Percentiles rank a stretch among this genome's conserved stretches.
Conservation (phyloP, 192 early-diverging fungal species). For the Linnemannia hyalina region DNA sequence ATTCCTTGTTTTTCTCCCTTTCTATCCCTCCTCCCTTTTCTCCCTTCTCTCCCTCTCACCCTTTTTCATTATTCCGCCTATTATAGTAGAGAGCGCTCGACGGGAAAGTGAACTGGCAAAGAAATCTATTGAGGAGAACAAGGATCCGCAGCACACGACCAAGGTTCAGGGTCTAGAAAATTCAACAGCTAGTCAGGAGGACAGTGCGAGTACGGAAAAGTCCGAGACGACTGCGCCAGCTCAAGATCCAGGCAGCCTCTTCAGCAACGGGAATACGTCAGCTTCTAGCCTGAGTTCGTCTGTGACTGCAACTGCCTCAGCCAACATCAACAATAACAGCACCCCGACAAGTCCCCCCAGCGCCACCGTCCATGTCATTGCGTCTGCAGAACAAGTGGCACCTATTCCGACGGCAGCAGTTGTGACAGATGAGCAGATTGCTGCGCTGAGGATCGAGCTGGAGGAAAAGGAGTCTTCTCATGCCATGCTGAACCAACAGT, state of each 20-base stretch:
- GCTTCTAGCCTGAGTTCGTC: neutral
- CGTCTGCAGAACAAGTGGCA: slow-evolving; percentile 1
- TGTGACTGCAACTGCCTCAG: neutral
- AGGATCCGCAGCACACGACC: slow-evolving; percentile 21
- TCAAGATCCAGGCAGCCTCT: neutral
- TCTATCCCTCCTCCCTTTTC: neutral
- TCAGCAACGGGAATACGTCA: neutral
- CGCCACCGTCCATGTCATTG: neutral
- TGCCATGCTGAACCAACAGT: slow-evolving; percentile 30
- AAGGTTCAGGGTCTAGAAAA: slow-evolving; percentile 8
- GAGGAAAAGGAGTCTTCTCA: slow-evolving; percentile 42
- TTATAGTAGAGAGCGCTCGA: slow-evolving; percentile 33
- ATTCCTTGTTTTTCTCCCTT: neutral
- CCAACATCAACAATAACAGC: neutral
- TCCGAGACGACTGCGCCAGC: neutral
- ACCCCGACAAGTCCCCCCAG: neutral
- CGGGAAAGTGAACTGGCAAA: slow-evolving; percentile 38
- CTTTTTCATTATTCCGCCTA: neutral
- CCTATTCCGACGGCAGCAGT: neutral
- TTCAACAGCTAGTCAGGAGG: neutral
- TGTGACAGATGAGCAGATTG: slow-evolving; percentile 37
- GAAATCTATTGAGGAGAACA: slow-evolving; percentile 22
- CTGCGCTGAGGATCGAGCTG: slow-evolving; percentile 17
- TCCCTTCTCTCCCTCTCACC: neutral
- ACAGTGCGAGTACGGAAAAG: slow-evolving; percentile 2